Evolutionary conservation across 768 basidiomycete genomes (phyloP), one percentile per base, ranked within the genome.

Genomic region (Rhizopogon roseolus): DNA sequence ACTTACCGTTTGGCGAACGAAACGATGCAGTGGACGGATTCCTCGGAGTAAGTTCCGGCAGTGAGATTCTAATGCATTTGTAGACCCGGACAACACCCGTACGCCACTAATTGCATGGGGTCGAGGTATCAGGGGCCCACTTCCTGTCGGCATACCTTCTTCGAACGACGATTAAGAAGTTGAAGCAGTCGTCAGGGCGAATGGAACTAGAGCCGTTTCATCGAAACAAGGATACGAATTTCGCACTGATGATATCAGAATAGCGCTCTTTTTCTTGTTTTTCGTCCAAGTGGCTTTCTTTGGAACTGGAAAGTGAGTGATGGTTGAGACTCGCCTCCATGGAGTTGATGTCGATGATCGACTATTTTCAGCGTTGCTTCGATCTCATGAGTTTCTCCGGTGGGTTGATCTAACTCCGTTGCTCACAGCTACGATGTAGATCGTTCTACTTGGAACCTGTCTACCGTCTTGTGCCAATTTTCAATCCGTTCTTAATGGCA

Each of bases 401-500:
- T 28, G 9, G 17, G 50, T 6, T 17, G 22, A 44, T 29, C 17
- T 25, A 39, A 34, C 17, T 19, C 40, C 41, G 16, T 50, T 42
- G 5, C 52, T 41, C 50, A 62, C 10, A 49, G 29, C 13, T 19
- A 6, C 22, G 14, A 5, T 34, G 28, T 43, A 86, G 82, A 16
- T 90, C 88, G 2, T 93, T 93, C 69, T 93, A 94, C 66, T 76
- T 93, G 17, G 90, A 86, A 39, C 91, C 92, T 2, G 91, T 93
- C 6, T 93, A 92, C 62, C 86, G 91, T 16, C 76, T 94, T 14
- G 85, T 93, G 57, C 90, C 91, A 1, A 79, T 90, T 48, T 94
- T 94, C 66, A 88, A 78, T 56, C 92, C 91, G 0, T 93, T 93
- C 69, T 76, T 88, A 55, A 93, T 93, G 92, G 78, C 85, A 0